phyloP scores from a whole-genome alignment of 176 grass and related monocot genomes.

The Zoysia pacifica region DNA sequence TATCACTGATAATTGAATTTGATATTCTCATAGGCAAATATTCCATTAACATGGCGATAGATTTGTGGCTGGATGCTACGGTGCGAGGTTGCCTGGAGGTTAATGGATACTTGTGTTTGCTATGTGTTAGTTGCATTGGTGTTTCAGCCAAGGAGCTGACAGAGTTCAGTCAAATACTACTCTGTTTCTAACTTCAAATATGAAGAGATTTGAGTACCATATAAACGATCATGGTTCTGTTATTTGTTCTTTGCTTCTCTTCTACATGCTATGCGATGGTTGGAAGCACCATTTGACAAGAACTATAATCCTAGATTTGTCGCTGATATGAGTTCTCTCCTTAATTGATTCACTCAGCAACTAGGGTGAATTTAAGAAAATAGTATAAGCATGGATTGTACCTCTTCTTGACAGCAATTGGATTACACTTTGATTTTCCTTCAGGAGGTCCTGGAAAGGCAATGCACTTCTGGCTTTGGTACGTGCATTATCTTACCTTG shows the following conservation, averaged over 20 bases:
- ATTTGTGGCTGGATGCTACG: background rate
- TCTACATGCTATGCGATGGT: slow-evolving; percentile 6
- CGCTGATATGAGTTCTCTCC: background rate
- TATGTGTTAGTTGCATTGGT: background rate
- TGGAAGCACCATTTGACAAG: background rate
- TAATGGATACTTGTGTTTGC: background rate
- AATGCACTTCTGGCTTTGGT: background rate
- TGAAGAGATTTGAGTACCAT: slow-evolving; percentile 22
- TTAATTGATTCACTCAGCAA: slow-evolving; percentile 27
- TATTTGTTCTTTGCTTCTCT: background rate
- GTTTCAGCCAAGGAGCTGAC: background rate
- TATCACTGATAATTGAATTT: slow-evolving; percentile 9
- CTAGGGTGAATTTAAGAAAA: slow-evolving; percentile 7
- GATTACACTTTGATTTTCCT: background rate
- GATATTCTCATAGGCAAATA: background rate
- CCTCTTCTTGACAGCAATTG: background rate
- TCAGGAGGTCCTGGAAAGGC: background rate
- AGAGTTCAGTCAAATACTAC: background rate
- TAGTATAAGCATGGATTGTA: background rate
- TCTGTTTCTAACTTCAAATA: background rate
- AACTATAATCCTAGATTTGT: slow-evolving; percentile 22
- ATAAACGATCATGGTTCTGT: background rate
- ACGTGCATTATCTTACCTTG: background rate
- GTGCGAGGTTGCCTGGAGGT: background rate
- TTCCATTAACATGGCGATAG: background rate